Conservation (phyloP, 768 basidiomycete genomes). For the Dioszegia crocea region DNA sequence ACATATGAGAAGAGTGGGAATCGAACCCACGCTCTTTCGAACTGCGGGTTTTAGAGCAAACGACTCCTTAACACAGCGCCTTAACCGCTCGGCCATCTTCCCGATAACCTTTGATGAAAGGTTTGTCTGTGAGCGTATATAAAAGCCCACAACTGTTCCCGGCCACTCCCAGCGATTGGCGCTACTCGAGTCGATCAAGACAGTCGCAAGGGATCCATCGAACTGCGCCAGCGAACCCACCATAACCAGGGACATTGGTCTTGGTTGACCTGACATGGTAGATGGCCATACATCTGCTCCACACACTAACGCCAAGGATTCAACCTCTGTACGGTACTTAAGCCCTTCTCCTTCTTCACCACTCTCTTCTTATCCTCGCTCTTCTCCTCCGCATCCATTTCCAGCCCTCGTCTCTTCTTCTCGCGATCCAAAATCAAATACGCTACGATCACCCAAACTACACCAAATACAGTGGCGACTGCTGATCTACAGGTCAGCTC, state of each 20-base stretch:
- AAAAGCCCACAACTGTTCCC: background rate
- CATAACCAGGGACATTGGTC: too few relatives aligned
- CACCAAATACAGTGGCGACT: background rate
- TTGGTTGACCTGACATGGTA: too few relatives aligned
- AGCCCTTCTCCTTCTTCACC: background rate
- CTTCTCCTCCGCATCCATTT: background rate
- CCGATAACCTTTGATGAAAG: background rate
- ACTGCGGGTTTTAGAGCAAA: conserved; percentile 1
- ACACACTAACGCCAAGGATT: background rate
- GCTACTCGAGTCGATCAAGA: too few relatives aligned
- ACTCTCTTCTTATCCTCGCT: background rate
- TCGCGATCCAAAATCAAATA: background rate
- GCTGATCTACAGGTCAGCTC: background rate
- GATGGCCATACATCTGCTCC: too few relatives aligned
- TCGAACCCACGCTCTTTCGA: conserved; percentile 5
- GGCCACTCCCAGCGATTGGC: background rate
- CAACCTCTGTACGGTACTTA: background rate
- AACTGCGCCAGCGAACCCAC: too few relatives aligned
- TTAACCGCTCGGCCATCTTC: conserved; percentile 6
- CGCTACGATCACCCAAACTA: background rate
- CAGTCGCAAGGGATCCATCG: too few relatives aligned
- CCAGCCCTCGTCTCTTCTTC: background rate
- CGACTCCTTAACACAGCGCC: conserved; percentile 5
- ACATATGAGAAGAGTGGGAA: conserved; percentile 2
- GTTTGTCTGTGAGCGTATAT: background rate